These are phyloP conservation scores for Pontederia paniculata DNA, from an alignment of 176 grass and related monocot species.

Conservation along the genomic window DNA sequence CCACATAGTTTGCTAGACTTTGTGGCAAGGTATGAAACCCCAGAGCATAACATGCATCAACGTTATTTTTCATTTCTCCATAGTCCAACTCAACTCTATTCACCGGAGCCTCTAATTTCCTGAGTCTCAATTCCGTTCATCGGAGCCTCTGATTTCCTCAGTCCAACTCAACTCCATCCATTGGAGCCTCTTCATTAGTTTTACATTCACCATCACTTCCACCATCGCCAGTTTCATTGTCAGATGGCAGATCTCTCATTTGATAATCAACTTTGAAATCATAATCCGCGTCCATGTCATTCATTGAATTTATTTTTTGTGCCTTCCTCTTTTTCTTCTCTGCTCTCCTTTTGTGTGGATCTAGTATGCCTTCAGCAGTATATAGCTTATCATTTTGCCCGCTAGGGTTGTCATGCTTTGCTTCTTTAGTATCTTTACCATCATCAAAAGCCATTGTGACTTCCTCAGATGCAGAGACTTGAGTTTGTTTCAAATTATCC, in stretches of 20 bases:
- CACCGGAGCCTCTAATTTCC: too few species aligned
- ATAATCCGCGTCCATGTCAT: conserved; percentile 31
- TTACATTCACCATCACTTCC: conserved; percentile 7
- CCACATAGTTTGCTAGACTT: too few species aligned
- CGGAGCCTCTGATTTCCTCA: too few species aligned
- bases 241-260: conserved; percentile 11
- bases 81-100: too few species aligned
- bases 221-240: not conserved
- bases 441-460: conserved; percentile 34
- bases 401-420: conserved; percentile 17
- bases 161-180: conserved; percentile 35
- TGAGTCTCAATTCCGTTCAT: too few species aligned
- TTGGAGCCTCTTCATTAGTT: conserved; percentile 19
- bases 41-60: too few species aligned
- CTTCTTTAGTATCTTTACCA: conserved; percentile 23
- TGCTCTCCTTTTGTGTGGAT: conserved; percentile 59
- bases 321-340: conserved; percentile 36
- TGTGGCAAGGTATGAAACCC: too few species aligned
- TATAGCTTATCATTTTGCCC: conserved; percentile 64
- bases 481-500: conserved; percentile 21
- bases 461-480: conserved; percentile 16
- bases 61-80: too few species aligned
- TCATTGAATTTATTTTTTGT: conserved; percentile 22
- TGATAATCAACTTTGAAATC: conserved; percentile 46
- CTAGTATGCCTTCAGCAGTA: conserved; percentile 56